Conservation (phyloP, 228 moss, liverwort and hornwort genomes). For the Sphagnum magellanicum region DNA sequence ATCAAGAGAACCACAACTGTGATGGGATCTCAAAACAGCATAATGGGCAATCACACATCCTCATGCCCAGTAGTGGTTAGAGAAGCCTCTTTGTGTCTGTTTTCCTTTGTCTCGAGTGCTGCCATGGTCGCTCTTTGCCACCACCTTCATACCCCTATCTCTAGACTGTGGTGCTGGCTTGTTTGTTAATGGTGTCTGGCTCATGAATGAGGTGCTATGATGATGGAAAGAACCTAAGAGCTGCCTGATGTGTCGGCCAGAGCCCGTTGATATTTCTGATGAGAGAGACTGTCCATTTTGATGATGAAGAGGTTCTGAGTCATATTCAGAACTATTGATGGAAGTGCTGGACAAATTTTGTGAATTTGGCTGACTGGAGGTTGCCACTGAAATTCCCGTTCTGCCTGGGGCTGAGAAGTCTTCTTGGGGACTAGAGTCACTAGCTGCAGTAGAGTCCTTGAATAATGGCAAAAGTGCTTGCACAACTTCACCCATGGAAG, state of each 20-base stretch:
- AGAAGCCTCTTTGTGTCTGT: too few relatives aligned
- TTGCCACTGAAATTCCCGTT: conserved; percentile 5
- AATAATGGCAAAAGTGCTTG: conserved; percentile 46
- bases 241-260: conserved; percentile 53
- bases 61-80: too few relatives aligned
- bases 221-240: conserved; percentile 63
- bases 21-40: too few relatives aligned
- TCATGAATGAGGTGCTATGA: conserved; percentile 69
- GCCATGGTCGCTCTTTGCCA: conserved; percentile 50
- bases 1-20: too few relatives aligned
- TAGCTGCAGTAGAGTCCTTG: conserved; percentile 13
- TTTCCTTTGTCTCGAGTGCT: too few relatives aligned
- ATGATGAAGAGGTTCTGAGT: conserved; percentile 46
- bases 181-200: conserved; percentile 47
- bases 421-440: conserved; percentile 12
- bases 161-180: conserved; percentile 71
- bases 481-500: conserved; percentile 57
- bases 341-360: conserved; percentile 45
- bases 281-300: conserved; percentile 49
- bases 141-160: conserved; percentile 36
- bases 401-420: conserved; percentile 5
- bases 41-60: too few relatives aligned
- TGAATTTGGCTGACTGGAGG: conserved; percentile 27
- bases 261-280: conserved; percentile 50
- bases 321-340: conserved; percentile 52